A percentile compares a stretch with the other conserved stretches of the same genome.
These are phyloP conservation scores for Trypanosoma caninum DNA, from an alignment of 208 protist genomes.

Conservation along the genomic window DNA sequence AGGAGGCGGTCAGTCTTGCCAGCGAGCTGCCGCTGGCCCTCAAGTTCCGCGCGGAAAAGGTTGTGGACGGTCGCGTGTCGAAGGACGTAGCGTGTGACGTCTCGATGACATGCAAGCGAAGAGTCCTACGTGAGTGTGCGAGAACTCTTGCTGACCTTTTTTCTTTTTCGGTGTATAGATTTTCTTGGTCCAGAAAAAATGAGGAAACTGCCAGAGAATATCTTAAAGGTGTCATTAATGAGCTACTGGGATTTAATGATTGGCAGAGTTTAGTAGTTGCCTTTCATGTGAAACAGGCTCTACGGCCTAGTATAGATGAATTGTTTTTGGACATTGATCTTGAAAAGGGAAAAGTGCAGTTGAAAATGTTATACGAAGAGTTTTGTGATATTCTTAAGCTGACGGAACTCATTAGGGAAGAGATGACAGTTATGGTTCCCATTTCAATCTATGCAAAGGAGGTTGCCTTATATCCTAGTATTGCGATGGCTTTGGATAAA, in stretches of 20 bases:
- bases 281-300: conserved; percentile 6
- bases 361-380: conserved; percentile 15
- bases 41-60: neutral
- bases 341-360: conserved; percentile 10
- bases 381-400: conserved; percentile 17
- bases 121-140: conserved; percentile 4
- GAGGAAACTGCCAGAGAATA: conserved; percentile 8
- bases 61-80: neutral
- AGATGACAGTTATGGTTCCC: conserved; percentile 15
- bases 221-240: conserved; percentile 3
- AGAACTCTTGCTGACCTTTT: conserved; percentile 5
- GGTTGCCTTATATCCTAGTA: conserved; percentile 12
- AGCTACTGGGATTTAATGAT: conserved; percentile 16
- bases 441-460: conserved; percentile 4
- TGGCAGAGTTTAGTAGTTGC: conserved; percentile 20
- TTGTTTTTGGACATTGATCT: neutral
- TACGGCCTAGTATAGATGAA: conserved; percentile 27
- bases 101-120: neutral
- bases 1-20: conserved; percentile 14
- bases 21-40: neutral
- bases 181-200: conserved; percentile 1
- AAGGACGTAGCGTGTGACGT: conserved; percentile 2
- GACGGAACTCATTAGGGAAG: conserved; percentile 9
- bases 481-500: conserved; percentile 16
- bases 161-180: neutral